Base-by-base conservation (phyloP, 345 rosid genomes). In the Tarenaya hassleriana region DNA sequence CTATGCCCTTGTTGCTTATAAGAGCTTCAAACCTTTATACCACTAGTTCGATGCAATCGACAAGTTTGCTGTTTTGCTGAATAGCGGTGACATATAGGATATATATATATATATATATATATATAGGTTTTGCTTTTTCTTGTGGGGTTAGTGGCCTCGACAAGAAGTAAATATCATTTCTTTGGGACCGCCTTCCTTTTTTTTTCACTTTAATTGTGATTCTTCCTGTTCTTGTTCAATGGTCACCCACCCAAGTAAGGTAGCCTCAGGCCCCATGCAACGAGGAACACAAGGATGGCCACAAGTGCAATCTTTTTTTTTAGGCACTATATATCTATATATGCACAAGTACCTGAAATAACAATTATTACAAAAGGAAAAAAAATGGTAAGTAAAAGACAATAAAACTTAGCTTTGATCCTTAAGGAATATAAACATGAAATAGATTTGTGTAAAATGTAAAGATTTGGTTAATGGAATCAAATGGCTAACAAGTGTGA, bases 1-100 rank as follows among this genome's bases (percentile, higher is more conserved):
- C 66, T 80, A 79, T 69, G 96, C 95, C 3, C 82, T 87, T 2
- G 67, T 91, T 48, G 85, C 96, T 63, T 75, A 84, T 68, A 91
- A 79, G 73, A 91, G 84, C 70, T 80, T 88, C 72, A 85, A 81
- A 53, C 87, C 89, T 54, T 41, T 76, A 27, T 66, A 78, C 55
- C 86, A 84, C 33, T 64, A 43, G 29, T 8, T n/a, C n/a, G n/a
- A n/a, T n/a, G n/a, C n/a, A n/a, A n/a, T n/a, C 9, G 17, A 47
- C 19, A 41, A 50, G 34, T 34, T 14, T 10, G 31, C 21, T 24
- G 27, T n/a, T n/a, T n/a, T n/a, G n/a, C n/a, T n/a, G n/a, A n/a
- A n/a, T n/a, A n/a, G n/a, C n/a, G 19, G 15, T 27, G 27, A 24
- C 39, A 37, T 5, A 34, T 16, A 39, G 16, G 7, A 47, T 29